Evolutionary conservation across 129 eudicot genomes (phyloP).

Genomic region (Daucus carota): DH1_v3.0 NC_030386.2:30757001-30757500

Average conservation of each 20-base stretch:
- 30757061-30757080: not conserved
- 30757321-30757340: slow-evolving; percentile 91
- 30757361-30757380: slow-evolving; percentile 89
- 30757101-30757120: not conserved
- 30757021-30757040: not conserved
- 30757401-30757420: slow-evolving; percentile 95
- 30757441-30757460: slow-evolving; percentile 88
- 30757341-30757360: slow-evolving; percentile 71
- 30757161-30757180: slow-evolving; percentile 15
- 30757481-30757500: slow-evolving; percentile 77
- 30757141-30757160: not conserved
- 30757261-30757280: slow-evolving; percentile 61
- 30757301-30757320: slow-evolving; percentile 57
- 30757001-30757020: slow-evolving; percentile 12
- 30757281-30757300: slow-evolving; percentile 81
- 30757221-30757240: slow-evolving; percentile 67
- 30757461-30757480: slow-evolving; percentile 71
- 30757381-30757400: slow-evolving; percentile 68
- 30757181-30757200: slow-evolving; percentile 67
- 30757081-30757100: not conserved
- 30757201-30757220: slow-evolving; percentile 57
- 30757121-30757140: not conserved
- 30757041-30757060: slow-evolving; percentile 13
- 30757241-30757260: slow-evolving; percentile 81
- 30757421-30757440: slow-evolving; percentile 72